Evolutionary conservation across 129 eudicot genomes (phyloP).

Genomic region (Smallanthus sonchifolius): DNA sequence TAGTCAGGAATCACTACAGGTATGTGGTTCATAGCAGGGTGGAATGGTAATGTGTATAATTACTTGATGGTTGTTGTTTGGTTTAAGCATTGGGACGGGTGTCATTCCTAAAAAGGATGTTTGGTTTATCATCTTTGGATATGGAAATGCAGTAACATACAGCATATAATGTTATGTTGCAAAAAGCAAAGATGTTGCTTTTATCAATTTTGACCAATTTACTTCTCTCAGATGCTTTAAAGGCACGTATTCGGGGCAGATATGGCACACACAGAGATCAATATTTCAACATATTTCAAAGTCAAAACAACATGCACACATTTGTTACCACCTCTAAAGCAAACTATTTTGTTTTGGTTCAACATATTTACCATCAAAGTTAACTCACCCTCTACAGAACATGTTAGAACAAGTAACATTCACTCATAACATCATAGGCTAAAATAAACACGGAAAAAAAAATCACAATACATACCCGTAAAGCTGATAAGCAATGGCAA

Average conservation of each 20-base stretch:
- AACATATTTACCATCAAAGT: not conserved
- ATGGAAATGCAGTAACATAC: not conserved
- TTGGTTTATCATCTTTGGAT: not conserved
- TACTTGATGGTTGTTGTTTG: not conserved
- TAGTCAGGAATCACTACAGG: not conserved
- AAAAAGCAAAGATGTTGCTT: not conserved
- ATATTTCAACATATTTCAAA: not conserved
- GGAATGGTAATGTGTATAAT: not conserved
- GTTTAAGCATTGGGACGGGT: not conserved
- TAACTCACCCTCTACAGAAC: not conserved
- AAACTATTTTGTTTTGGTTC: not conserved
- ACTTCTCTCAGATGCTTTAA: not conserved
- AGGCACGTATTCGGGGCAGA: not conserved
- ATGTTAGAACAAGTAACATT: not conserved
- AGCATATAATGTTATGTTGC: not conserved
- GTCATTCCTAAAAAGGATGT: not conserved
- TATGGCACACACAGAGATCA: not conserved
- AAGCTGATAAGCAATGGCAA: slow-evolving; percentile 96
- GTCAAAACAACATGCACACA: not conserved
- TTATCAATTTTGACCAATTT: not conserved
- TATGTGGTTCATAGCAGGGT: not conserved
- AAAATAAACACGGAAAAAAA: not conserved
- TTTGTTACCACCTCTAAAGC: not conserved
- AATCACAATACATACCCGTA: slow-evolving; percentile 50
- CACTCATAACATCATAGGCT: not conserved